Percentiles rank a stretch among this genome's conserved stretches.
Evolutionary conservation across 2,329 filamentous ascomycete species (phyloP).

Genomic region (Fusarium vanettenii): DNA sequence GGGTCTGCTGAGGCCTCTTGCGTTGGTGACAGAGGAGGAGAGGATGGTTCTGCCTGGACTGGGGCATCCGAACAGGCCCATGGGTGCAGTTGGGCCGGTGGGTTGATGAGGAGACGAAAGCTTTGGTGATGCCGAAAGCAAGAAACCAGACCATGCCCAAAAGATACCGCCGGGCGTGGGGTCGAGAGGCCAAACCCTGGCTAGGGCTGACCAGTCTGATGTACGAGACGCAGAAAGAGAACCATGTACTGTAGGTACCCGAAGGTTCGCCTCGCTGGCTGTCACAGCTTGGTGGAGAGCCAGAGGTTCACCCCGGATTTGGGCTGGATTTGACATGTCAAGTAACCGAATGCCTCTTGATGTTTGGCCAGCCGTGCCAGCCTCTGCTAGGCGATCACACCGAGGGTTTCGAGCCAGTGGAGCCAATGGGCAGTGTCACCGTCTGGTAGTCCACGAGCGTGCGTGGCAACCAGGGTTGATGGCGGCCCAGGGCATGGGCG

Average conservation of each 20-base stretch:
- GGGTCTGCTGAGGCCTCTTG: constrained; percentile 1
- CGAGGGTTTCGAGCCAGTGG: constrained; percentile 22
- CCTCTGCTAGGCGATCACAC: constrained; percentile 12
- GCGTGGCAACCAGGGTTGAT: constrained; percentile 1
- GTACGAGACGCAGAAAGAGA: background rate
- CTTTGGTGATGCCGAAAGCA: constrained; percentile 8
- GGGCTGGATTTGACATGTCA: constrained; percentile 29
- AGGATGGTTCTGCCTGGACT: background rate
- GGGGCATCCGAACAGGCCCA: background rate
- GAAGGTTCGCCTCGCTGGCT: constrained; percentile 28
- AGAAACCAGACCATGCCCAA: constrained; percentile 24
- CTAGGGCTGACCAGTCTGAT: constrained; percentile 37
- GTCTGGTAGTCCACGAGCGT: constrained; percentile 3
- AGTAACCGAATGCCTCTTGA: constrained; percentile 14
- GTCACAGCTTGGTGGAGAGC: constrained; percentile 42
- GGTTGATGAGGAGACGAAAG: background rate
- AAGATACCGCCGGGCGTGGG: constrained; percentile 26
- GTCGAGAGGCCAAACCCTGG: constrained; percentile 23
- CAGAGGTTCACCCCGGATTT: constrained; percentile 39
- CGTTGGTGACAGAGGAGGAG: constrained; percentile 13
- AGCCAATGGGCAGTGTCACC: constrained; percentile 10
- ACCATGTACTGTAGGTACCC: constrained; percentile 36
- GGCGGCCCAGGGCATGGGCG: constrained; percentile 5
- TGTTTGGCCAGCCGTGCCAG: constrained; percentile 14
- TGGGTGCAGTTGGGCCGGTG: background rate